Conservation (phyloP, 495 filamentous ascomycete species). For the Cercophora newfieldiana region DNA sequence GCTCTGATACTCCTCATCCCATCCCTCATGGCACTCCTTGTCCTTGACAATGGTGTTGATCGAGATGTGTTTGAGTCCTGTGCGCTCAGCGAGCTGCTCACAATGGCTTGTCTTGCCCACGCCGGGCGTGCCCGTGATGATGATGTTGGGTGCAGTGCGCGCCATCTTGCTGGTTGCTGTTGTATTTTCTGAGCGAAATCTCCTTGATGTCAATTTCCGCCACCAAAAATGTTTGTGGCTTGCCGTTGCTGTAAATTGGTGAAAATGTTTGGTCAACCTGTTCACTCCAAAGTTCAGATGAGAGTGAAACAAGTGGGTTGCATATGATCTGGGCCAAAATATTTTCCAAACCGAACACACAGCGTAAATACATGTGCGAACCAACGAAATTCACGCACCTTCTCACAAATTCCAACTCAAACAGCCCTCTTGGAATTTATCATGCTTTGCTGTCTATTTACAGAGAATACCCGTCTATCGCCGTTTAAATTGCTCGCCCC, state of each 20-base stretch:
- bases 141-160: slow-evolving; percentile 78
- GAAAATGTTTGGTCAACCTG: not conserved
- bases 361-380: not conserved
- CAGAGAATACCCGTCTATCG: not conserved
- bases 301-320: not conserved
- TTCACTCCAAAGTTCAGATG: not conserved
- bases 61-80: slow-evolving; percentile 71
- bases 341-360: not conserved
- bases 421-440: not conserved
- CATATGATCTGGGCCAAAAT: not conserved
- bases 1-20: slow-evolving; percentile 77
- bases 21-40: slow-evolving; percentile 76
- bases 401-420: not conserved
- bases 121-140: slow-evolving; percentile 93
- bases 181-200: not conserved
- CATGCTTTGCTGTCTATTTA: not conserved
- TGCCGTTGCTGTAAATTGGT: too few relatives aligned
- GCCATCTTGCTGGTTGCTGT: slow-evolving; percentile 36
- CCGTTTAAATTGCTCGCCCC: not conserved
- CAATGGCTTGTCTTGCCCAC: slow-evolving; percentile 92
- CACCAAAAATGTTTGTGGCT: too few relatives aligned
- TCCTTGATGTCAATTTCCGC: too few relatives aligned
- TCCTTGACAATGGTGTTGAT: slow-evolving; percentile 91
- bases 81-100: slow-evolving; percentile 68
- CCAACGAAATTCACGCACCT: not conserved